Base-by-base conservation (phyloP, 805 yeast species). In the Clavispora asparagi region DNA sequence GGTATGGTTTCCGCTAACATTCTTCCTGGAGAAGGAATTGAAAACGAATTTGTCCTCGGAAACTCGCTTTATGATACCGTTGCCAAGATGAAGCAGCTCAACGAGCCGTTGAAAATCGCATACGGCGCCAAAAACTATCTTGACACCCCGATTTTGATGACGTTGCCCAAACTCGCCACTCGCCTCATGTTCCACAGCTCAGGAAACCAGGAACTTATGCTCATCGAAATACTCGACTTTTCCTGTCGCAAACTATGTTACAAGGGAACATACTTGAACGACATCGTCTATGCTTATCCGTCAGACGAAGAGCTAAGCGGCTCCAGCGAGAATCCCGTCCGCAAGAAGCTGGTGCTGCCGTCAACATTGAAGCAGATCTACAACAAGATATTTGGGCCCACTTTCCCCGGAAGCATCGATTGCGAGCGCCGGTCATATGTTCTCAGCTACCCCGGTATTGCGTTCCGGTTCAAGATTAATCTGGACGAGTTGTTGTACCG, bases 371-470 rank as follows among this genome's bases (percentile, higher is more conserved):
- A 72, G 40, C 61, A 66, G 14, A 67, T 81, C 3, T 81, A 81
- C 59, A 79, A 80, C 54, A 76, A 73, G 55, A 65, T 74, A 2
- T 78, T 81, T 56, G 87, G 87, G 0, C 85, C 85, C 1, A 81
- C 86, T 0, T 79, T 76, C 48, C 82, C 83, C 1, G 86, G 85
- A 0, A 59, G 54, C 26, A 52, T 68, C 9, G 59, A 65, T 39
- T 44, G 46, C 1, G 51, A 48, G 3, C 39, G 53, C 16, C 55
- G 59, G 12, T 50, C 58, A 17, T 81, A 80, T 53, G 60, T 70
- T 10, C 62, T 81, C 25, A 73, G 79, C 19, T 81, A 81, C 52
- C 79, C 81, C 1, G 87, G 87, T 0, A 65, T 81, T 4, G 66
- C 77, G 0, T 81, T 81, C 61, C 69, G 66, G 45, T 81, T 80